Evolutionary conservation across 495 filamentous ascomycete genomes (phyloP).

Genomic region (Chlorociboria aeruginascens): DNA sequence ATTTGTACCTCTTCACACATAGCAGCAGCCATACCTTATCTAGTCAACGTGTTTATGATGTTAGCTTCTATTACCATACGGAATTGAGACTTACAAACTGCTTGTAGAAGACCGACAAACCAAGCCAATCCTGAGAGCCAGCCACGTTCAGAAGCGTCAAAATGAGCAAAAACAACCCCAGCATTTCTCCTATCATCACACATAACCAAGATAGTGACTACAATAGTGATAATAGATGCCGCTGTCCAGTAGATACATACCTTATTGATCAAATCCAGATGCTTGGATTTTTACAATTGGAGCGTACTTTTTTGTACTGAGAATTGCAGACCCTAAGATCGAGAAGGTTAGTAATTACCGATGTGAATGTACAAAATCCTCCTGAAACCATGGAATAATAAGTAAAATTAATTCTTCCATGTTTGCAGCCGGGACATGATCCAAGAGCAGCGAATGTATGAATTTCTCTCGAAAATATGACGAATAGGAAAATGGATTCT

Average conservation of each 20-base stretch:
- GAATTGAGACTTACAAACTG: conserved; percentile 20
- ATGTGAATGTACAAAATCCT: no score
- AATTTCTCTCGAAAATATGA: no score
- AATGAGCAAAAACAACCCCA: conserved; percentile 50
- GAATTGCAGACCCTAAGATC: conserved; percentile 27
- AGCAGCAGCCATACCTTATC: conserved; percentile 48
- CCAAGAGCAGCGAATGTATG: no score
- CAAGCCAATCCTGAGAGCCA: conserved; percentile 43
- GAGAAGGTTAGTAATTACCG: no score
- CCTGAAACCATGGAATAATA: no score
- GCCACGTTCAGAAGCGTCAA: conserved; percentile 43
- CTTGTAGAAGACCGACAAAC: conserved; percentile 38
- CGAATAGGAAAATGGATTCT: no score
- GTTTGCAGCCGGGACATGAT: no score
- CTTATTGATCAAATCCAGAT: conserved; percentile 55
- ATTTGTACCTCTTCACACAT: conserved; percentile 45
- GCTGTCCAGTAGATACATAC: conserved; percentile 57
- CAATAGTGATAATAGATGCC: conserved; percentile 45
- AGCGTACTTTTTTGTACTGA: conserved; percentile 32
- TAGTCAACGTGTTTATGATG: conserved; percentile 38
- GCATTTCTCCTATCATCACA: conserved; percentile 37
- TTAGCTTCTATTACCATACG: conserved; percentile 29
- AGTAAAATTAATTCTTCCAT: no score
- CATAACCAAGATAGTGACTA: conserved; percentile 47
- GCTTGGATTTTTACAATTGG: conserved; percentile 34